These are phyloP conservation scores for Begonia peltatifolia DNA, from an alignment of 306 rosid genomes.

Conservation along the genomic window DNA sequence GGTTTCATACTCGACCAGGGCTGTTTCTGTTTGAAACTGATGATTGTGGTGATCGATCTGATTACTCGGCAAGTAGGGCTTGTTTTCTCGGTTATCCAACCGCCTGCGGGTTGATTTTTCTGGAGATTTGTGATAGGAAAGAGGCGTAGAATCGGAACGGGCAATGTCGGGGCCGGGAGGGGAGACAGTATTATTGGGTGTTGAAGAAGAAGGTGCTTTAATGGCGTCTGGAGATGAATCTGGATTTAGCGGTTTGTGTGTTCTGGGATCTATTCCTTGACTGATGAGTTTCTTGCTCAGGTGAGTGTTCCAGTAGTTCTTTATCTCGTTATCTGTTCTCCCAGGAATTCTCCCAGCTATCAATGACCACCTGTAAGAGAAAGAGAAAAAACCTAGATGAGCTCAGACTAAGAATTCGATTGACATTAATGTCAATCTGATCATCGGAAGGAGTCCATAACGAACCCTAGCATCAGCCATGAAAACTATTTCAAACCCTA, in stretches of 20 bases:
- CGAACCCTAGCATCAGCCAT: neutral
- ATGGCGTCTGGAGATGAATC: neutral
- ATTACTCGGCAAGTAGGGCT: too few species aligned
- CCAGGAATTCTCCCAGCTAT: conserved; percentile 96
- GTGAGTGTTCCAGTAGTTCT: conserved; percentile 90
- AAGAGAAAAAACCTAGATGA: neutral
- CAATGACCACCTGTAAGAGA: conserved; percentile 61
- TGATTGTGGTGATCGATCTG: neutral
- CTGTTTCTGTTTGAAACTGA: neutral
- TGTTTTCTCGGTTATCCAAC: too few species aligned
- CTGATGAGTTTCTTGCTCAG: conserved; percentile 77
- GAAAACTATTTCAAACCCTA: neutral
- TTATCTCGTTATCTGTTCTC: conserved; percentile 75
- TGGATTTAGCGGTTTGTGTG: conserved; percentile 58
- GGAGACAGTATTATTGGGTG: neutral
- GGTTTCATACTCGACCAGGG: conserved; percentile 3
- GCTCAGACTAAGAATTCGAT: too few species aligned
- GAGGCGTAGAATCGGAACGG: too few species aligned
- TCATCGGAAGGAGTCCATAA: too few species aligned
- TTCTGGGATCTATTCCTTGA: conserved; percentile 87
- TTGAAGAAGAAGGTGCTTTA: conserved; percentile 6
- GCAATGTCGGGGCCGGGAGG: too few species aligned
- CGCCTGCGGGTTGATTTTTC: too few species aligned
- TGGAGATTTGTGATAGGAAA: too few species aligned
- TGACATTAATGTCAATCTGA: too few species aligned